These are phyloP conservation scores for Graphiopsis chlorocephala DNA, from an alignment of 2,329 filamentous ascomycete species.

Conservation along the genomic window DNA sequence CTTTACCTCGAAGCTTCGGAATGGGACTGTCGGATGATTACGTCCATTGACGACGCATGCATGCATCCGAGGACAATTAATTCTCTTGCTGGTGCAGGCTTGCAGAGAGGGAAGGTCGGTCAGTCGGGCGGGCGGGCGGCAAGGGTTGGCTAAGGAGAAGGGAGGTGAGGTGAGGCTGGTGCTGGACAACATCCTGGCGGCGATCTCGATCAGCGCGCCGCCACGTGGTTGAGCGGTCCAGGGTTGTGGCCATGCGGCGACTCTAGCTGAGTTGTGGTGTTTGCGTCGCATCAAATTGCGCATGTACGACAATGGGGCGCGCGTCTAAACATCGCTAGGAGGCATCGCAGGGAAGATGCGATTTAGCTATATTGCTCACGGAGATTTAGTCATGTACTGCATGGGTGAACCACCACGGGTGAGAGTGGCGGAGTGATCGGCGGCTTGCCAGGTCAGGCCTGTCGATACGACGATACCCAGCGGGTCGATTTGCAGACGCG, in stretches of 20 bases:
- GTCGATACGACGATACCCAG: background rate
- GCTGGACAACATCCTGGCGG: background rate
- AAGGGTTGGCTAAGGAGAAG: background rate
- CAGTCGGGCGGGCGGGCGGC: background rate
- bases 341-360: background rate
- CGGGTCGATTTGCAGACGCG: background rate
- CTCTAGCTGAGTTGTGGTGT: background rate
- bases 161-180: background rate
- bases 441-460: constrained; percentile 7
- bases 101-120: background rate
- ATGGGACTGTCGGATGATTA: background rate
- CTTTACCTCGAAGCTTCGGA: background rate
- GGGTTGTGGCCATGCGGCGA: background rate
- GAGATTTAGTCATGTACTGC: background rate
- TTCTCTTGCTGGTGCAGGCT: background rate
- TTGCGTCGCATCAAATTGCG: background rate
- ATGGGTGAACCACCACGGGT: background rate
- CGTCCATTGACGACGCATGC: constrained; percentile 3
- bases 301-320: background rate
- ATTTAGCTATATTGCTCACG: background rate
- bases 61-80: background rate
- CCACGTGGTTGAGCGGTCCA: background rate
- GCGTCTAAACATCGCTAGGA: background rate
- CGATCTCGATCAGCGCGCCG: background rate
- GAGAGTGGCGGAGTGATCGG: background rate